Percentiles rank a stretch among this genome's conserved stretches.
Evolutionary conservation across 768 basidiomycete species (phyloP).

Genomic region (Termitomyces sp.): DNA sequence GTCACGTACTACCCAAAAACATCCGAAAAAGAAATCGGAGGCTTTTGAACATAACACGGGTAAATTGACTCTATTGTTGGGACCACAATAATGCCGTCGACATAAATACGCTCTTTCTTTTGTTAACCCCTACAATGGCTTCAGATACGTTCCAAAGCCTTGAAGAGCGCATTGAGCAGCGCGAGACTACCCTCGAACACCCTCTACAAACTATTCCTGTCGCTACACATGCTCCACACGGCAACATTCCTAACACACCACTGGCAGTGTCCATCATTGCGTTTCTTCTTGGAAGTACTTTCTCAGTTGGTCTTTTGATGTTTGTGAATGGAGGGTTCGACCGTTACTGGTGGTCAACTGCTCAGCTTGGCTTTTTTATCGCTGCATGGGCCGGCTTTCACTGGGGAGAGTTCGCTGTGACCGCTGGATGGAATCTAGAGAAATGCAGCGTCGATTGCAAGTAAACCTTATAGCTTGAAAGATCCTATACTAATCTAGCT

Average conservation of each 20-base stretch:
- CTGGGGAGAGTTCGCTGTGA: conserved; percentile 92
- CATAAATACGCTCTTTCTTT: conserved; percentile 17
- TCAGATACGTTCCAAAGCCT: conserved; percentile 30
- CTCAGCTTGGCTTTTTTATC: conserved; percentile 81
- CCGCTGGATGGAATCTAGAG: conserved; percentile 92
- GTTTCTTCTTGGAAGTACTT: conserved; percentile 78
- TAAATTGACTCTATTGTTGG: conserved; percentile 26
- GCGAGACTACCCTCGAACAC: conserved; percentile 29
- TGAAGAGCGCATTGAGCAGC: conserved; percentile 45
- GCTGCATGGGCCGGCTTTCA: conserved; percentile 88
- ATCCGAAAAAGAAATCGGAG: background rate
- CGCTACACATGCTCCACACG: conserved; percentile 36
- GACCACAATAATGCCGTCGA: conserved; percentile 16
- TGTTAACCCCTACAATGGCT: conserved; percentile 27
- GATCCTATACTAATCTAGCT: conserved; percentile 1
- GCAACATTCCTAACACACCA: conserved; percentile 86
- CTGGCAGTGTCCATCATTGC: conserved; percentile 75
- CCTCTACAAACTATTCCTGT: conserved; percentile 58
- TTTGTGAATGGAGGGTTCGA: conserved; percentile 47
- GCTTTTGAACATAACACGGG: conserved; percentile 24
- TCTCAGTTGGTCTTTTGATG: conserved; percentile 54
- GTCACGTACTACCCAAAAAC: background rate
- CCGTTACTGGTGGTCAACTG: conserved; percentile 60
- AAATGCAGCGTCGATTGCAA: conserved; percentile 93
- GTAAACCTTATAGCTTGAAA: conserved; percentile 29